Percentiles rank a stretch among this genome's conserved stretches.
Conservation (phyloP, 345 rosid species). For the Populus tremula region DNA sequence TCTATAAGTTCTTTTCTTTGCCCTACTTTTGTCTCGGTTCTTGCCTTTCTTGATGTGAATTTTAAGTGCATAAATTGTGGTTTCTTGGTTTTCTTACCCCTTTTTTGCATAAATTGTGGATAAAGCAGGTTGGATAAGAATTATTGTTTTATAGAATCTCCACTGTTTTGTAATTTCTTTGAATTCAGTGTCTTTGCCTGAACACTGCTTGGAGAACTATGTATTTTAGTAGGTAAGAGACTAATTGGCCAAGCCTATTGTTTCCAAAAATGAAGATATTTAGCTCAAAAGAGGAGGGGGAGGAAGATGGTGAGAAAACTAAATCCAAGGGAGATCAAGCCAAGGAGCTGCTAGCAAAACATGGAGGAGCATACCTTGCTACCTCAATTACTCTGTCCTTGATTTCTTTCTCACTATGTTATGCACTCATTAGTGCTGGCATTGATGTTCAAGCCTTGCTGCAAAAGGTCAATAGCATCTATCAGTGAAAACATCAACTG, state of each 20-base stretch:
- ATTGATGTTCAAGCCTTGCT: conserved; percentile 76
- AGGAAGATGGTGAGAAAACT: conserved; percentile 39
- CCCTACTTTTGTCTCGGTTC: background rate
- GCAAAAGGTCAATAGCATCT: conserved; percentile 41
- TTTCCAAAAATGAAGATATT: conserved; percentile 49
- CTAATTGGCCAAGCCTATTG: background rate
- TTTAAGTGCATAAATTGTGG: background rate
- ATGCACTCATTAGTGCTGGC: conserved; percentile 61
- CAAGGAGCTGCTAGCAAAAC: conserved; percentile 63
- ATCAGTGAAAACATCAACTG: background rate
- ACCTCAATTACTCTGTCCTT: conserved; percentile 86
- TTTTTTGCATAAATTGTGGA: background rate
- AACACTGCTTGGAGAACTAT: too few relatives aligned
- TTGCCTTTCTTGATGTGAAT: background rate
- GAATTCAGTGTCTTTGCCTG: background rate
- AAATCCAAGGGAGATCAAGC: conserved; percentile 76
- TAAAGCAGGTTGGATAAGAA: background rate
- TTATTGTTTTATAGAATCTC: background rate
- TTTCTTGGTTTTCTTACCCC: background rate
- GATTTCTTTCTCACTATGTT: conserved; percentile 76
- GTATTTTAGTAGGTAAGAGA: background rate
- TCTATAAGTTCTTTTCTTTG: background rate
- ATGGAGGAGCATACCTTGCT: conserved; percentile 94
- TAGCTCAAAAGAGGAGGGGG: conserved; percentile 58
- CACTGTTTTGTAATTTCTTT: background rate